These are phyloP conservation scores for Tulasnella sp. DNA, from an alignment of 768 basidiomycete species.

Conservation along the genomic window DNA sequence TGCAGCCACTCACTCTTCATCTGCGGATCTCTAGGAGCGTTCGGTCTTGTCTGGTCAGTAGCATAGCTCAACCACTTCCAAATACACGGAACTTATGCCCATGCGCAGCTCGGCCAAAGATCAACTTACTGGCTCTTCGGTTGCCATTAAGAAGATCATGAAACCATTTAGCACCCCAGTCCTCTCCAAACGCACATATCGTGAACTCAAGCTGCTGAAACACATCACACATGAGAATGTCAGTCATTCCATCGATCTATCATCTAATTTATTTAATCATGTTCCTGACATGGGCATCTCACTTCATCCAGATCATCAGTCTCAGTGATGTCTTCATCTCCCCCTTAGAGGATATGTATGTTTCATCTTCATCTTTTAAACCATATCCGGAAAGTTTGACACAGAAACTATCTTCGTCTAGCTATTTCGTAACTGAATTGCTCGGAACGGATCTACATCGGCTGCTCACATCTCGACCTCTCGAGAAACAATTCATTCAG, in stretches of 20 bases:
- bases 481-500: slow-evolving; percentile 99
- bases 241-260: no score
- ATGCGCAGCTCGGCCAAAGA: slow-evolving; percentile 73
- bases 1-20: no score
- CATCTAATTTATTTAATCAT: no score
- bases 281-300: no score
- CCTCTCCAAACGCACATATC: slow-evolving; percentile 92
- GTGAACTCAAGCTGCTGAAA: slow-evolving; percentile 95
- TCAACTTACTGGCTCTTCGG: slow-evolving; percentile 83
- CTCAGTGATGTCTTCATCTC: slow-evolving; percentile 99
- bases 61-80: neutral
- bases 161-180: slow-evolving; percentile 99
- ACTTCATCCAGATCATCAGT: no score
- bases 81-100: slow-evolving; percentile 1
- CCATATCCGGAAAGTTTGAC: neutral
- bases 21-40: slow-evolving; percentile 66
- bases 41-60: slow-evolving; percentile 90
- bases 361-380: slow-evolving; percentile 16
- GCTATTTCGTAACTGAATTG: slow-evolving; percentile 98
- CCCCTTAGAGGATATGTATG: slow-evolving; percentile 93
- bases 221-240: slow-evolving; percentile 54
- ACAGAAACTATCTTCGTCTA: slow-evolving; percentile 25
- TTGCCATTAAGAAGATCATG: slow-evolving; percentile 99
- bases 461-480: slow-evolving; percentile 84
- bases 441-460: slow-evolving; percentile 97